A percentile compares a stretch with the other conserved stretches of the same genome.
phyloP scores from a whole-genome alignment of 106 monocot species.

The Hemerocallis citrina region DNA sequence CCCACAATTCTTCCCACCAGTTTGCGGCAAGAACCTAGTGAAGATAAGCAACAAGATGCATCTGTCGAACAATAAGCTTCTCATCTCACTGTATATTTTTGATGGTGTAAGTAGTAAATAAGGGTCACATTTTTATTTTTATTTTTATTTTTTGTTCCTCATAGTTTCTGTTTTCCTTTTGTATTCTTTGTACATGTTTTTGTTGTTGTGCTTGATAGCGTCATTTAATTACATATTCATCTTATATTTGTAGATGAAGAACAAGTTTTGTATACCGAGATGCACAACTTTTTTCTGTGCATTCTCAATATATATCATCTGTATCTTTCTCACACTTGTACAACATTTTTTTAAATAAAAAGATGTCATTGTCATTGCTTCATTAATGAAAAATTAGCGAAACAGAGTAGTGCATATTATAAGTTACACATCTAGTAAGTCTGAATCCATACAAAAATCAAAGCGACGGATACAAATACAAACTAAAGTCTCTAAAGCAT shows the following conservation, averaged over 20 bases:
- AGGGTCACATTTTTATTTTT: neutral
- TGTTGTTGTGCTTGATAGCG: neutral
- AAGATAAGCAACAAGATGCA: slow-evolving; percentile 11
- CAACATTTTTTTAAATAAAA: too few relatives aligned
- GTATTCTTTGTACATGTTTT: neutral
- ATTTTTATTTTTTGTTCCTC: neutral
- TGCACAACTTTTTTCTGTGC: neutral
- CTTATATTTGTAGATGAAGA: neutral
- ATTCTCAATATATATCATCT: too few relatives aligned
- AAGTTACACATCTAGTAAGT: too few relatives aligned
- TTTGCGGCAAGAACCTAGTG: slow-evolving; percentile 5
- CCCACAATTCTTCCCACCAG: slow-evolving; percentile 11
- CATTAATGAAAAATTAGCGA: too few relatives aligned
- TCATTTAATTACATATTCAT: neutral
- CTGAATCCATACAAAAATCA: too few relatives aligned
- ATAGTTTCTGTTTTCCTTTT: neutral
- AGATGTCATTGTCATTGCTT: too few relatives aligned
- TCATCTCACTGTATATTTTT: slow-evolving; percentile 6
- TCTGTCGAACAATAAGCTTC: slow-evolving; percentile 5
- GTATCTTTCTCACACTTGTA: too few relatives aligned
- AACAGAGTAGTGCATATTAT: too few relatives aligned
- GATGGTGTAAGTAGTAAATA: slow-evolving; percentile 7
- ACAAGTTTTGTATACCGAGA: neutral
- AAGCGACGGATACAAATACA: too few relatives aligned
- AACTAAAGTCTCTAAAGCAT: too few relatives aligned